Conservation (phyloP, 1,284 basidiomycete genomes). For the Tylopilus orsonianus region DNA sequence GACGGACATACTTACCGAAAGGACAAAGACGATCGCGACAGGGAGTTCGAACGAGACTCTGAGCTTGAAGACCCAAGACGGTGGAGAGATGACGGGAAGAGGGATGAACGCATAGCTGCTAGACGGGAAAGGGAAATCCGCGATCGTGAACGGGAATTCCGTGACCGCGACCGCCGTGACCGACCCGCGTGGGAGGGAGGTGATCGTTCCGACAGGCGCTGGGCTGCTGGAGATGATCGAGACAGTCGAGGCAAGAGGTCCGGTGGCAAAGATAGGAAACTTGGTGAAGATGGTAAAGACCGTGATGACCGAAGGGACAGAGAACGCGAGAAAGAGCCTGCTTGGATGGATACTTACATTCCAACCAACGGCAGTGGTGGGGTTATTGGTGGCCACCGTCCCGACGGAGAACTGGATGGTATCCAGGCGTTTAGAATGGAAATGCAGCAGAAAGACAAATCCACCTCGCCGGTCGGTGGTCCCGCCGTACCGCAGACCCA, state of each 20-base stretch:
- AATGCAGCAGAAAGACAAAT: slow-evolving; percentile 75
- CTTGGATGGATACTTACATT: slow-evolving; percentile 90
- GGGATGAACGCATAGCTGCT: slow-evolving; percentile 68
- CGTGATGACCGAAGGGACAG: slow-evolving; percentile 54
- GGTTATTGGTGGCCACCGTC: slow-evolving; percentile 53
- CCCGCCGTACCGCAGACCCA: slow-evolving; percentile 28
- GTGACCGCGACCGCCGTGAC: slow-evolving; percentile 50
- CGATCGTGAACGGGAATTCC: slow-evolving; percentile 27
- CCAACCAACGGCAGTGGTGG: slow-evolving; percentile 55
- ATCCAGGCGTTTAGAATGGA: slow-evolving; percentile 91
- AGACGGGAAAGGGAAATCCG: slow-evolving; percentile 49
- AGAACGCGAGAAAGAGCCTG: slow-evolving; percentile 80
- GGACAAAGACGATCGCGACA: slow-evolving; percentile 39
- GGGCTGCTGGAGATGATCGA: slow-evolving; percentile 61
- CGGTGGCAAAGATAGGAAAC: slow-evolving; percentile 58
- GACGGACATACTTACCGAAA: slow-evolving; percentile 31
- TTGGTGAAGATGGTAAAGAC: slow-evolving; percentile 54
- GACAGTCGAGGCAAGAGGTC: slow-evolving; percentile 59
- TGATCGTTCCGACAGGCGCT: slow-evolving; percentile 48
- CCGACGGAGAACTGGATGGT: slow-evolving; percentile 73
- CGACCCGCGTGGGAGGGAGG: slow-evolving; percentile 42
- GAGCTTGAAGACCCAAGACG: slow-evolving; percentile 61
- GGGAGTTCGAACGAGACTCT: slow-evolving; percentile 41
- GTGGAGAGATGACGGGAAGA: slow-evolving; percentile 78
- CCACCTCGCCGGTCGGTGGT: slow-evolving; percentile 13